These are phyloP conservation scores for Diutina ranongensis DNA, from an alignment of 1,139 yeast genomes.

Conservation along the genomic window DNA sequence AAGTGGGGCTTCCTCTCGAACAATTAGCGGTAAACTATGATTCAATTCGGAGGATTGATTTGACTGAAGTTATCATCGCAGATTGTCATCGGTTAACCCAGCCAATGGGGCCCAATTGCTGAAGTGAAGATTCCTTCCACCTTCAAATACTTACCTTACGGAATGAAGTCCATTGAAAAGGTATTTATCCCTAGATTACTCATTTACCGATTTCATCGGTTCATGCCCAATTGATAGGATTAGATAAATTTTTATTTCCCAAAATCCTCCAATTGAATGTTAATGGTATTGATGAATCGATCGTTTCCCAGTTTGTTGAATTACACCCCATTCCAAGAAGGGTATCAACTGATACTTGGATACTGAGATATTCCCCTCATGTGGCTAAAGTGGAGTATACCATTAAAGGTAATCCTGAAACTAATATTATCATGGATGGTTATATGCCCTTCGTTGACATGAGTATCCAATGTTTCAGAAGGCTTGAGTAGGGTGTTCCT, in stretches of 20 bases:
- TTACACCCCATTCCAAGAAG: background rate
- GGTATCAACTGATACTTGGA: background rate
- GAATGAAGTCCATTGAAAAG: background rate
- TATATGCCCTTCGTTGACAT: background rate
- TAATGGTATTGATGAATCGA: background rate
- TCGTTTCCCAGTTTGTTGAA: background rate
- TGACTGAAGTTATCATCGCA: background rate
- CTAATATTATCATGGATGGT: background rate
- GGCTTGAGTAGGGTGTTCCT: conserved; percentile 99
- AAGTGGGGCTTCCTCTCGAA: background rate
- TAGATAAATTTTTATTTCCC: background rate
- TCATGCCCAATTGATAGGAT: background rate
- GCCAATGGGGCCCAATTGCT: background rate
- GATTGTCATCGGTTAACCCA: background rate
- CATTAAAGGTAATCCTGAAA: background rate
- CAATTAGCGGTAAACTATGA: background rate
- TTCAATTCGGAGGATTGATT: background rate
- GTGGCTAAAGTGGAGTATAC: background rate
- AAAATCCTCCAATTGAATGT: background rate
- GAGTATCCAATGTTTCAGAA: conserved; percentile 19
- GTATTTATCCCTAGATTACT: background rate
- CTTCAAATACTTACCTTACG: background rate
- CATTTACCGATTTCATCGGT: background rate
- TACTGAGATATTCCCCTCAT: background rate
- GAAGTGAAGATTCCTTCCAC: background rate